These are phyloP conservation scores for Daldinia bambusicola DNA, from an alignment of 495 filamentous ascomycete genomes.

Conservation along the genomic window DNA sequence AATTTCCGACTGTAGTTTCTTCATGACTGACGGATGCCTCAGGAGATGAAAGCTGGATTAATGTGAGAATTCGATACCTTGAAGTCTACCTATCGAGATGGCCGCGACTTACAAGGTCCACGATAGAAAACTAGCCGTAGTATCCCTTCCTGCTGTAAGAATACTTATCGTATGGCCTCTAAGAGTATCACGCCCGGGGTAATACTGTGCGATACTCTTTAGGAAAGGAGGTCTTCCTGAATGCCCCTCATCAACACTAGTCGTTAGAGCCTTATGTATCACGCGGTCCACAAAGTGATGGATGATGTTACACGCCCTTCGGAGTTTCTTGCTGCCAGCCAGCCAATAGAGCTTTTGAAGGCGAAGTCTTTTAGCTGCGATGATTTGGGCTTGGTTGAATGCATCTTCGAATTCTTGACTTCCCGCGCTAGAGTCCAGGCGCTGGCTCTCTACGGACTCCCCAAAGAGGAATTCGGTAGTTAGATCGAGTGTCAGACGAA, in stretches of 20 bases:
- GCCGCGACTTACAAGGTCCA: conserved; percentile 51
- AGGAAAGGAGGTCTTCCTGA: conserved; percentile 34
- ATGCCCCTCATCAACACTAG: conserved; percentile 4
- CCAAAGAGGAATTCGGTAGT: conserved; percentile 80
- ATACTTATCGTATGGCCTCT: conserved; percentile 50
- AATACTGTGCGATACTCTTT: conserved; percentile 32
- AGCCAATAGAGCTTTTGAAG: conserved; percentile 55
- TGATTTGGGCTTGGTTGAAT: conserved; percentile 47
- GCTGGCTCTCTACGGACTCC: conserved; percentile 56
- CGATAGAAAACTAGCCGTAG: conserved; percentile 53
- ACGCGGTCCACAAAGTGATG: conserved; percentile 50
- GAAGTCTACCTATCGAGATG: neutral
- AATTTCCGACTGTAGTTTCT: conserved; percentile 50
- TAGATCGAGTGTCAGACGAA: conserved; percentile 70
- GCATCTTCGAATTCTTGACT: conserved; percentile 32
- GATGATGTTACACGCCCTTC: conserved; percentile 47
- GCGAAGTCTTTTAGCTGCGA: conserved; percentile 46
- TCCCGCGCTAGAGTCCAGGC: conserved; percentile 33
- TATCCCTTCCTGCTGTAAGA: conserved; percentile 53
- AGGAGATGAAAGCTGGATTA: conserved; percentile 47
- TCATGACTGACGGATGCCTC: conserved; percentile 46
- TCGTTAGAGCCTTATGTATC: conserved; percentile 39
- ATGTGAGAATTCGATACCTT: neutral
- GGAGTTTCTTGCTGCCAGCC: conserved; percentile 45
- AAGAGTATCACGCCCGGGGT: conserved; percentile 30